Base-by-base conservation (phyloP, 805 yeast species). In the Lipomyces japonicus region DNA sequence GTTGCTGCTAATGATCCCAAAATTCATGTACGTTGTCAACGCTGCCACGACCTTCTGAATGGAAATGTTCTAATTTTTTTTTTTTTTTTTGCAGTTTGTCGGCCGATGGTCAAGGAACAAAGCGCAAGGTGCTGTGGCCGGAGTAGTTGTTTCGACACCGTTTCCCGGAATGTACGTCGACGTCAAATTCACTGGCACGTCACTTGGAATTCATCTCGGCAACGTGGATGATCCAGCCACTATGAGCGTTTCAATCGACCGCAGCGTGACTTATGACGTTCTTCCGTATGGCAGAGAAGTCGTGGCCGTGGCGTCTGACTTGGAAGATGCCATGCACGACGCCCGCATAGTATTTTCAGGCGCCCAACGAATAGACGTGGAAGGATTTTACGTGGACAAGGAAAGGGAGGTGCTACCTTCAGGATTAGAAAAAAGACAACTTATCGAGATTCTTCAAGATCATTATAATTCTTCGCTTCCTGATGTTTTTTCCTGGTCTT, bases 71-170 rank as follows among this genome's bases (percentile, higher is more conserved):
- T 9, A 7, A 4, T 41, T 4, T 12, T 4, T 41, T 3, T 28
- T 9, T 12, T 3, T 12, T 19, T 40, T 16, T 16, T 10, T 24
- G 22, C 12, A 26, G 18, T 53, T 47, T 21, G 48, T 48, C 14
- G 58, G 58, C 35, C 36, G 58, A 12, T 54, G 58, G 58, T 52
- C 53, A 28, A 44, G 51, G 21, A 54, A 54, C 43, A 51, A 52
- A 26, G 57, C 57, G 18, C 41, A 10, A 3, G 58, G 56, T 2
- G 43, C 58, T 9, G 53, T 48, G 4, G 41, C 57, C 16, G 58
- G 51, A 3, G 9, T 32, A 19, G 26, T 51, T 12, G 57, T 44
- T 21, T 54, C 58, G 32, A 44, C 58, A 6, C 34, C 25, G 34
- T 51, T 47, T 22, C 39, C 24, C 3, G 58, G 58, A 25, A 55